Evolutionary conservation across 2,329 filamentous ascomycete species (phyloP).

Genomic region (Ophiobolus disseminans): DNA sequence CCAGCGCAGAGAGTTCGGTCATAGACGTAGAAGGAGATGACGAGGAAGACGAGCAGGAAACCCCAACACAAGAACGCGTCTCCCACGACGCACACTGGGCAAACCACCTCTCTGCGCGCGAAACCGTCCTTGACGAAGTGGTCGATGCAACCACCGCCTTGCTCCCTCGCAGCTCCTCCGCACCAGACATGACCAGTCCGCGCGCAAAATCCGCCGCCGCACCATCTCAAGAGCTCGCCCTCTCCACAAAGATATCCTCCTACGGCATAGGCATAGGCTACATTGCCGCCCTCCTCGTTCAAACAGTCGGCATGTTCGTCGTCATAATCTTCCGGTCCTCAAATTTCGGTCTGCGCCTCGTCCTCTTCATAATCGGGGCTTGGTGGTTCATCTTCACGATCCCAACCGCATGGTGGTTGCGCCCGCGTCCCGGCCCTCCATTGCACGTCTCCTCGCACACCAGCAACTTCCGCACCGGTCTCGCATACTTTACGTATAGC

Average conservation of each 20-base stretch:
- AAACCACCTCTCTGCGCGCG: conserved; percentile 33
- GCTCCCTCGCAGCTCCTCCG: conserved; percentile 35
- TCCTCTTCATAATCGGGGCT: conserved; percentile 81
- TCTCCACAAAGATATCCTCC: conserved; percentile 91
- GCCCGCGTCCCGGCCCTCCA: conserved; percentile 86
- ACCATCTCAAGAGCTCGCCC: conserved; percentile 71
- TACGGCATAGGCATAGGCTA: conserved; percentile 95
- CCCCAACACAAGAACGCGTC: conserved; percentile 25
- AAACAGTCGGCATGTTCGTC: conserved; percentile 80
- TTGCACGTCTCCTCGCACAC: conserved; percentile 42
- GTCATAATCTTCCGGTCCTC: conserved; percentile 69
- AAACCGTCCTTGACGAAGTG: conserved; percentile 35
- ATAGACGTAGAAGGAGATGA: conserved; percentile 41
- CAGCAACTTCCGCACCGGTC: conserved; percentile 58
- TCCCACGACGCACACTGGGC: conserved; percentile 35
- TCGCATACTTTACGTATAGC: conserved; percentile 78
- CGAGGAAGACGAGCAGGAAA: conserved; percentile 37
- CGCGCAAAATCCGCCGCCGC: conserved; percentile 37
- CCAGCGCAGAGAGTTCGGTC: conserved; percentile 25
- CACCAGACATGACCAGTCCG: conserved; percentile 40
- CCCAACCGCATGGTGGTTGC: conserved; percentile 84
- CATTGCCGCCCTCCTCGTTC: conserved; percentile 81
- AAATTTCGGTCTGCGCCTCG: conserved; percentile 84
- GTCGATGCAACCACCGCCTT: conserved; percentile 48
- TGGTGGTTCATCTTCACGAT: conserved; percentile 97